phyloP scores from a whole-genome alignment of 2,329 filamentous ascomycete species.

The Cryphonectria parasitica region DNA sequence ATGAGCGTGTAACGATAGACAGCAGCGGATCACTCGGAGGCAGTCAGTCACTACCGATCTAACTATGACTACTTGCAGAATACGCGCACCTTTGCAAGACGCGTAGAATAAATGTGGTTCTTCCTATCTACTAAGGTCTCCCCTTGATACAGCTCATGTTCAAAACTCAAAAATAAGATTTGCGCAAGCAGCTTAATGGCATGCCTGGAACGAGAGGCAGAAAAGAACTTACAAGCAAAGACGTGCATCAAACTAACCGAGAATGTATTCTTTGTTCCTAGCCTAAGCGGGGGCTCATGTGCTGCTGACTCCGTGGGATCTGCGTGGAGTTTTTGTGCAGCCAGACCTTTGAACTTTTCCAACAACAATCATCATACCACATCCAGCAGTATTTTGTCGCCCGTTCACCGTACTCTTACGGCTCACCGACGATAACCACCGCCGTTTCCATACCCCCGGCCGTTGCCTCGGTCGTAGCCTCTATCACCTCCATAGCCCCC shows the following conservation, averaged over 20 bases:
- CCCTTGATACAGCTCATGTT: not conserved
- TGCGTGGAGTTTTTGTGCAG: not conserved
- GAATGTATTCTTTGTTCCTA: not conserved
- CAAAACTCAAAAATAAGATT: not conserved
- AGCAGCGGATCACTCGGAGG: not conserved
- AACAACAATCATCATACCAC: not conserved
- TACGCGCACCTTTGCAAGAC: not conserved
- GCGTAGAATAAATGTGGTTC: not conserved
- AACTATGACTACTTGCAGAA: too few species aligned
- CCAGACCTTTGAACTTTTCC: not conserved
- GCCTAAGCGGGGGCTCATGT: not conserved
- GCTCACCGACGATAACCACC: slow-evolving; percentile 27
- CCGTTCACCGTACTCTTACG: not conserved
- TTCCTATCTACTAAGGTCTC: not conserved
- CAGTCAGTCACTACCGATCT: too few species aligned
- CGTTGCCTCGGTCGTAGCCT: slow-evolving; percentile 21
- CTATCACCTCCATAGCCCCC: slow-evolving; percentile 25
- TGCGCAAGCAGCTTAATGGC: not conserved
- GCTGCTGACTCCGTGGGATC: not conserved
- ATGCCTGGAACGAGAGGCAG: too few species aligned
- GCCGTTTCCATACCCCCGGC: slow-evolving; percentile 24
- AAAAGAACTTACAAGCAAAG: too few species aligned
- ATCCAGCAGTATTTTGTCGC: not conserved
- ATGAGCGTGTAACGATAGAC: not conserved
- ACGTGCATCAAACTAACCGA: not conserved